phyloP scores from a whole-genome alignment of 2,329 filamentous ascomycete species.

The Cladosporium sphaerospermum region DNA sequence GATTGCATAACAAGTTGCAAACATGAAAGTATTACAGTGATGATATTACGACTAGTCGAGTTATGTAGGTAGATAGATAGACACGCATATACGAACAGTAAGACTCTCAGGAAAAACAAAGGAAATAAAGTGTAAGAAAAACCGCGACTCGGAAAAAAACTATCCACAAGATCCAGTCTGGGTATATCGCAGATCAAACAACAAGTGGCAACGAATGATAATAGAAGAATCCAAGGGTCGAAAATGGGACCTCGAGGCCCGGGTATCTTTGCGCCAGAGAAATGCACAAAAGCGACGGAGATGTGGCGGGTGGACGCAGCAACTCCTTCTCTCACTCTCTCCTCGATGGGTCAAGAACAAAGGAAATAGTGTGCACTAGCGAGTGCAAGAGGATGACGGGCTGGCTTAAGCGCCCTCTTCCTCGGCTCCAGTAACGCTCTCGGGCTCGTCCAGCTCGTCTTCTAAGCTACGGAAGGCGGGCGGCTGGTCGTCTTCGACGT shows the following conservation, averaged over 20 bases:
- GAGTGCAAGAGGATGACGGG: not conserved
- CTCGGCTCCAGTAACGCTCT: slow-evolving; percentile 4
- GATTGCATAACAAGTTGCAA: too few species aligned
- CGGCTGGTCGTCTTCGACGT: slow-evolving; percentile 17
- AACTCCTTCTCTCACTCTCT: not conserved
- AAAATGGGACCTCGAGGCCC: not conserved
- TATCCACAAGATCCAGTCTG: slow-evolving; percentile 16
- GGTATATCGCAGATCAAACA: slow-evolving; percentile 15
- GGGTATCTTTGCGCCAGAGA: slow-evolving; percentile 10
- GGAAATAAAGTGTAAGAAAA: slow-evolving; percentile 1
- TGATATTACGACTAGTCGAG: slow-evolving; percentile 1
- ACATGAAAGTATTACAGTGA: not conserved
- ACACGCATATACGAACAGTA: slow-evolving; percentile 1
- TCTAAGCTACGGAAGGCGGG: slow-evolving; percentile 26
- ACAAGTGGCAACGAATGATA: not conserved
- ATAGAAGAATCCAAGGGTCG: not conserved
- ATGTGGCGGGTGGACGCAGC: not conserved
- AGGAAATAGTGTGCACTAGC: slow-evolving; percentile 3
- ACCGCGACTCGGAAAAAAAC: not conserved
- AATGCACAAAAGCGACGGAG: slow-evolving; percentile 3
- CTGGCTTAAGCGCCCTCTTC: slow-evolving; percentile 8
- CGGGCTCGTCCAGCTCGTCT: slow-evolving; percentile 18
- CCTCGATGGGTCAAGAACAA: slow-evolving; percentile 5
- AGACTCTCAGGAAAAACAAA: not conserved
- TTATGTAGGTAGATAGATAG: not conserved